phyloP scores from a whole-genome alignment of 768 basidiomycete genomes.

The Tephrocybe rancida region DNA sequence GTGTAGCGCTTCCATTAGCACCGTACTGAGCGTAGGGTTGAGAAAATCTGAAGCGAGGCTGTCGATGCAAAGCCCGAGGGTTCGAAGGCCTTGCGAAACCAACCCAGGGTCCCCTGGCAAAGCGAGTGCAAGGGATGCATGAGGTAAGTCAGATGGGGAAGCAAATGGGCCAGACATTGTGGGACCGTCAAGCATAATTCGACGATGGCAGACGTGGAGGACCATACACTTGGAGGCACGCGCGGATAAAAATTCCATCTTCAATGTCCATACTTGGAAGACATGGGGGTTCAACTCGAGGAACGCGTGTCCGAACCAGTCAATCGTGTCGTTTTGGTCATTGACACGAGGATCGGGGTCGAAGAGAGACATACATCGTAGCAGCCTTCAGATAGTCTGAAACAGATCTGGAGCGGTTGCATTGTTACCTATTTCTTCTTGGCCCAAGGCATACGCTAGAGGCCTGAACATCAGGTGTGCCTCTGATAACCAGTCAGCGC shows the following conservation, averaged over 20 bases:
- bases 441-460: slow-evolving; percentile 72
- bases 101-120: slow-evolving; percentile 86
- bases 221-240: slow-evolving; percentile 74
- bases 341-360: slow-evolving; percentile 69
- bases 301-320: slow-evolving; percentile 79
- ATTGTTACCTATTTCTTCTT: slow-evolving; percentile 82
- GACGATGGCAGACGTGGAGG: slow-evolving; percentile 88
- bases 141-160: slow-evolving; percentile 92
- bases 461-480: slow-evolving; percentile 86
- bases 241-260: slow-evolving; percentile 90
- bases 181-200: slow-evolving; percentile 98
- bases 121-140: slow-evolving; percentile 97
- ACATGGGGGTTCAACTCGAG: slow-evolving; percentile 87
- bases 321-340: slow-evolving; percentile 74
- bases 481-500: slow-evolving; percentile 48
- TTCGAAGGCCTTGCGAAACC: slow-evolving; percentile 93
- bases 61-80: slow-evolving; percentile 98
- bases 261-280: slow-evolving; percentile 94
- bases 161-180: slow-evolving; percentile 89
- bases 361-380: slow-evolving; percentile 84
- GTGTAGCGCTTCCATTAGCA: slow-evolving; percentile 94
- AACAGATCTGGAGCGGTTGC: slow-evolving; percentile 83
- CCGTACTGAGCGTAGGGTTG: slow-evolving; percentile 92
- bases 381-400: slow-evolving; percentile 84
- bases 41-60: slow-evolving; percentile 98